Percentiles rank a stretch among this genome's conserved stretches.
Evolutionary conservation across 306 rosid species (phyloP).

Genomic region (Fragaria nilgerrensis): DNA sequence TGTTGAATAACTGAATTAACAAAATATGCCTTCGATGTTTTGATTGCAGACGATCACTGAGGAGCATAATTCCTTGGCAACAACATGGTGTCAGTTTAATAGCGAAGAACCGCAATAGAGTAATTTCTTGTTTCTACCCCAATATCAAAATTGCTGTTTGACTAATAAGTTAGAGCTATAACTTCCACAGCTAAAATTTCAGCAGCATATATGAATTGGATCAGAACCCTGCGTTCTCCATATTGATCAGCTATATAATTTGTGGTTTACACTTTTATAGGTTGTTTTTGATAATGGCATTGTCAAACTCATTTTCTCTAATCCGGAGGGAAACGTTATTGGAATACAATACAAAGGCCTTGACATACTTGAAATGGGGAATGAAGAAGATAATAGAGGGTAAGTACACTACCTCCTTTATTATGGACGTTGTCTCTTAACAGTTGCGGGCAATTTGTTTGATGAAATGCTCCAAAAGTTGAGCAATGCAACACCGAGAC

Average conservation of each 20-base stretch:
- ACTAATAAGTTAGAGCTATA: background rate
- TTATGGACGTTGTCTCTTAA: background rate
- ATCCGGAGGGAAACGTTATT: constrained; percentile 51
- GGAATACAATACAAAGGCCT: constrained; percentile 50
- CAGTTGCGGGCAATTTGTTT: background rate
- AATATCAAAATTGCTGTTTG: background rate
- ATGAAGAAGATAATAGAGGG: constrained; percentile 53
- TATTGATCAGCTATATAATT: background rate
- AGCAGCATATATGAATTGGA: background rate
- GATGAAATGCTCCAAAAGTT: background rate
- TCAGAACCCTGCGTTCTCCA: background rate
- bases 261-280: constrained; percentile 28
- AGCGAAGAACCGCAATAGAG: background rate
- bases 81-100: background rate
- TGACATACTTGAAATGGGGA: constrained; percentile 36
- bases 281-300: constrained; percentile 62
- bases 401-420: constrained; percentile 7
- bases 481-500: background rate
- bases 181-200: background rate
- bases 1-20: background rate
- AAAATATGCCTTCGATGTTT: background rate
- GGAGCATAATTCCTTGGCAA: background rate
- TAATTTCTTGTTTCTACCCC: background rate
- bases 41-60: constrained; percentile 14
- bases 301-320: constrained; percentile 43